These are phyloP conservation scores for Handroanthus guayacan DNA, from an alignment of 257 asterid species.

Conservation along the genomic window DNA sequence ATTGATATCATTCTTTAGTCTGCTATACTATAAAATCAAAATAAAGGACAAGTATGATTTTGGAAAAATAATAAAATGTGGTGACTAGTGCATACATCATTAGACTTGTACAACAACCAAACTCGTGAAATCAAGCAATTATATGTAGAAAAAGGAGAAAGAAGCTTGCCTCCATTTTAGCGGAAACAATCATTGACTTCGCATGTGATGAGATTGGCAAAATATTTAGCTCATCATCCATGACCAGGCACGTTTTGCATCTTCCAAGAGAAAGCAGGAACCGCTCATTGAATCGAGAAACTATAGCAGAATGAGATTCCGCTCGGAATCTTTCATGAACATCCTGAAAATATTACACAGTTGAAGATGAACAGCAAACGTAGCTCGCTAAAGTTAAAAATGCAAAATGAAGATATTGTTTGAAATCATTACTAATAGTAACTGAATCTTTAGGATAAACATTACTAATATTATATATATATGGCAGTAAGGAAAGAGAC, in stretches of 20 bases:
- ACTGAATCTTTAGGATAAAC: background rate
- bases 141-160: background rate
- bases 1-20: background rate
- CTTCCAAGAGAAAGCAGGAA: conserved; percentile 66
- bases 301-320: conserved; percentile 59
- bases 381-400: no score
- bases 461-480: background rate
- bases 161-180: conserved; percentile 47
- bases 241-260: conserved; percentile 60
- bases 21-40: background rate
- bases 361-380: background rate
- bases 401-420: no score
- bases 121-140: background rate
- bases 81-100: no score
- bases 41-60: background rate
- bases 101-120: no score
- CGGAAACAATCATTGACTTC: conserved; percentile 56
- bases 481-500: background rate
- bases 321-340: conserved; percentile 66
- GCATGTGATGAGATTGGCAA: conserved; percentile 66
- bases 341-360: conserved; percentile 51
- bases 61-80: no score
- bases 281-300: conserved; percentile 63
- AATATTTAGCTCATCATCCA: conserved; percentile 70
- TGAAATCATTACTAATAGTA: background rate